Base-by-base conservation (phyloP, 352 stramenopile genomes). In the Globisporangium polare region DNA sequence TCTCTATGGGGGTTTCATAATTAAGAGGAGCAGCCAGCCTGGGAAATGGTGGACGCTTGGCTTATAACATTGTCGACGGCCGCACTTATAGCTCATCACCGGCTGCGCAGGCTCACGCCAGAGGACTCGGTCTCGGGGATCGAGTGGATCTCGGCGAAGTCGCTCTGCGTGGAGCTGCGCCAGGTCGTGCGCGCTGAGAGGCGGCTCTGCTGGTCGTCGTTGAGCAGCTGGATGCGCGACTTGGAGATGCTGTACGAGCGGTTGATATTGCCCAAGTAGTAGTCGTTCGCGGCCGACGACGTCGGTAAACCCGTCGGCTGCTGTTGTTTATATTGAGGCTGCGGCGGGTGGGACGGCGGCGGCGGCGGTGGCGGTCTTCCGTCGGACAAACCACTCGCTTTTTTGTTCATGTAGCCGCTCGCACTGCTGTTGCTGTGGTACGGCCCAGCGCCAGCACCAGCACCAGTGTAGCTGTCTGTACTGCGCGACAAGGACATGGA, bases 221-320 rank as follows among this genome's bases (percentile, higher is more conserved):
- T 63, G 39, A 68, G 42, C 39, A 68, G 41, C 50, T 68, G 55
- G 33, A 68, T 57, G 41, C 62, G 62, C 39, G 62, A 63, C 62
- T 68, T 68, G 55, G 62, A 63, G 51, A 68, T 53, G 27, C 37
- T 60, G 33, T 68, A 64, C 29, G 27, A 57, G 17, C 55, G 54
- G 15, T 20, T 50, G 47, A 64, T 68, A 55, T 62, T 67, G 35
- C 33, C 33, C 53, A 62, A 10, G 46, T 67, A 67, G 37, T 67
- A 67, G 53, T 67, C 61, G 53, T 62, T 67, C 18, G 53, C 61
- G n/a, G 26, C 29, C 13, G 39, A 56, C 5, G 54, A 43, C 42
- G 41, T 24, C 8, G 27, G 15, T 13, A n/a, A 9, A 4, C 7
- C 39, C 27, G 29, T 2, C 6, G 10, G 17, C 39, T 55, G 39